Evolutionary conservation across 1,284 basidiomycete genomes (phyloP), one percentile per base, ranked within the genome.

Genomic region (Lentinula novae-zelandiae): DNA sequence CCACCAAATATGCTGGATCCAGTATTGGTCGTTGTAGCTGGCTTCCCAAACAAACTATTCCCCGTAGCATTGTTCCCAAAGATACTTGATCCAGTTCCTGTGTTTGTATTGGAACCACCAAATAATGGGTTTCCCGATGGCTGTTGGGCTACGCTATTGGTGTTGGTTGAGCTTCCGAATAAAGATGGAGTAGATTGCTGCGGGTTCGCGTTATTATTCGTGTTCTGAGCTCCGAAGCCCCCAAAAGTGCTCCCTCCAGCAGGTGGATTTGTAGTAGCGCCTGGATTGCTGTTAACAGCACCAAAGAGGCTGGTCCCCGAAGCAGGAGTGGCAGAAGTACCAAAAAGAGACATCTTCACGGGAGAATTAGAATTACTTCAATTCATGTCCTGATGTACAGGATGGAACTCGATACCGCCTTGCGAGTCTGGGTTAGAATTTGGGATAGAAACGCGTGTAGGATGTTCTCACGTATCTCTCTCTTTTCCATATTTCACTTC

Each of bases 41-140:
- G 68, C 57, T 64, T 73, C 20, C 76, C 76, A 63, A 79, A 79
- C 39, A 78, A 65, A 36, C 72, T 69, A 6, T 70, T 68, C 17
- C 68, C 68, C 2, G 60, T 7, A 7, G n/a, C 60, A 46, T 56
- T 61, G 34, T 57, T 67, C 13, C 72, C 73, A 57, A 73, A 70
- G 40, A 72, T 39, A 48, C 65, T 64, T 38, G 67, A 65, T 31
- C 65, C 56, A 42, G 53, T 36, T 5, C 55, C 55, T 20, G 46
- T 44, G 13, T 39, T 56, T 10, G 57, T 52, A 34, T 57, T 63
- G 7, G 50, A 42, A 27, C 38, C 55, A 39, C 58, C 54, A 38
- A 62, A 62, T 20, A 62, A 54, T 22, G 61, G 54, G 42, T 20
- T 53, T 15, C 51, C 53, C 17, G 53, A 17, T 53, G 38, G 48